Evolutionary conservation across 805 yeast genomes (phyloP).

Genomic region (Alloascoidea africana): DNA sequence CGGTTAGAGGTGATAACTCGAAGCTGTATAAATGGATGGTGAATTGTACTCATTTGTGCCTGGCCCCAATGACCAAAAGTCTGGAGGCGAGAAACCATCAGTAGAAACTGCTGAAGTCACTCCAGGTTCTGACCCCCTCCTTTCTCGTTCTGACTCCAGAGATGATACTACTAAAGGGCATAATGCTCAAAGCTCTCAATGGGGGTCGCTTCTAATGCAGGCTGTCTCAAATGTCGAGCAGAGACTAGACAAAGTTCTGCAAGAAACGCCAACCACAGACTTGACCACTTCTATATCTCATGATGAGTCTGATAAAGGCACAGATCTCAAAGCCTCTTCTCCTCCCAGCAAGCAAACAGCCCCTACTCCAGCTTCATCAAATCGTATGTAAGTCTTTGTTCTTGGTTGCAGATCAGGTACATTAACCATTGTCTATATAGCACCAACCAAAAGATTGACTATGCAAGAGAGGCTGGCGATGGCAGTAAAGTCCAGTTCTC

Average conservation of each 20-base stretch:
- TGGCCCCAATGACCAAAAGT: too few relatives aligned
- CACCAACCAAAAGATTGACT: constrained; percentile 44
- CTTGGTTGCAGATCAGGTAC: constrained; percentile 3
- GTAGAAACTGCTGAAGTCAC: too few relatives aligned
- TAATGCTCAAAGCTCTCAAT: too few relatives aligned
- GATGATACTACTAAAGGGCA: too few relatives aligned
- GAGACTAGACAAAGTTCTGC: constrained; percentile 22
- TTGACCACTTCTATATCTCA: background rate
- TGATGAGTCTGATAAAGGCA: constrained; percentile 2
- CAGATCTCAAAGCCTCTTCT: constrained; percentile 5
- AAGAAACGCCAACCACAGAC: constrained; percentile 18
- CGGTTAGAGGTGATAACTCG: too few relatives aligned
- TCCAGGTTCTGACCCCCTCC: too few relatives aligned
- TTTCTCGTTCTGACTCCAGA: too few relatives aligned
- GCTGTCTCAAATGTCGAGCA: constrained; percentile 28
- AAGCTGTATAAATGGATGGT: too few relatives aligned
- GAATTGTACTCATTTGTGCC: too few relatives aligned
- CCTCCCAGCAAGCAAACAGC: constrained; percentile 1
- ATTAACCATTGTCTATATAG: constrained; percentile 2
- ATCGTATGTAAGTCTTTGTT: constrained; percentile 3
- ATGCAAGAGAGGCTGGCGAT: constrained; percentile 74
- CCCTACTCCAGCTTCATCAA: constrained; percentile 1
- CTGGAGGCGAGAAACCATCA: too few relatives aligned
- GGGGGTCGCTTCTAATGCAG: constrained; percentile 19
- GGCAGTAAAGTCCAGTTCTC: constrained; percentile 41